phyloP scores from a whole-genome alignment of 805 yeast genomes.

The Grigorovia yakushimaensis region DNA sequence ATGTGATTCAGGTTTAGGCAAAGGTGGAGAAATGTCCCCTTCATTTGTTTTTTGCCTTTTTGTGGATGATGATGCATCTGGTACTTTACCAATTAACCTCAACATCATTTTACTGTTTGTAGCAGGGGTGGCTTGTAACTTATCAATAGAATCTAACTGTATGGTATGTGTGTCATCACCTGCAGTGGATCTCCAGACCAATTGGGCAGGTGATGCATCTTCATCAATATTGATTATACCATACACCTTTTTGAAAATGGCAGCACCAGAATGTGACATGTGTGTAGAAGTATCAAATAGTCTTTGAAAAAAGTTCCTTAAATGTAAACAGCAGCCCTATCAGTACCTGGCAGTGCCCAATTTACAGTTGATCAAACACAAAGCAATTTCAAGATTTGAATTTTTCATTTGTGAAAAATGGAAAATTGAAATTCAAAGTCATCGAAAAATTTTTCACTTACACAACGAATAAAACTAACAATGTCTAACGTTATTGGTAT shows the following conservation, averaged over 20 bases:
- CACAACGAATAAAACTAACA: neutral
- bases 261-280: slow-evolving; percentile 43
- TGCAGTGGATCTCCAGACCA: slow-evolving; percentile 45
- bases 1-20: slow-evolving; percentile 20
- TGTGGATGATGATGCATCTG: slow-evolving; percentile 7
- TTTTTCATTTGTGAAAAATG: neutral
- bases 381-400: too few species aligned
- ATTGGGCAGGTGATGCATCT: slow-evolving; percentile 44
- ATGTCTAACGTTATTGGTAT: slow-evolving; percentile 66
- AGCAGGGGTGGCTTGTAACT: slow-evolving; percentile 62
- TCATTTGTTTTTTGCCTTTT: slow-evolving; percentile 23
- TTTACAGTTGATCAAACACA: too few species aligned
- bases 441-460: neutral
- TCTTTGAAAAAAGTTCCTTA: neutral
- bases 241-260: slow-evolving; percentile 42
- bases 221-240: slow-evolving; percentile 50
- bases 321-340: neutral
- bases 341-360: neutral
- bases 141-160: slow-evolving; percentile 34
- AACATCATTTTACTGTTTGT: slow-evolving; percentile 58
- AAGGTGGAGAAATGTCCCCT: slow-evolving; percentile 17
- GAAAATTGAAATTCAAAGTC: neutral
- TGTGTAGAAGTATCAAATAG: neutral
- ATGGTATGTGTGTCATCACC: slow-evolving; percentile 40
- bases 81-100: slow-evolving; percentile 42